Evolutionary conservation across 805 yeast genomes (phyloP).

Genomic region (Candida hungchunana): DNA sequence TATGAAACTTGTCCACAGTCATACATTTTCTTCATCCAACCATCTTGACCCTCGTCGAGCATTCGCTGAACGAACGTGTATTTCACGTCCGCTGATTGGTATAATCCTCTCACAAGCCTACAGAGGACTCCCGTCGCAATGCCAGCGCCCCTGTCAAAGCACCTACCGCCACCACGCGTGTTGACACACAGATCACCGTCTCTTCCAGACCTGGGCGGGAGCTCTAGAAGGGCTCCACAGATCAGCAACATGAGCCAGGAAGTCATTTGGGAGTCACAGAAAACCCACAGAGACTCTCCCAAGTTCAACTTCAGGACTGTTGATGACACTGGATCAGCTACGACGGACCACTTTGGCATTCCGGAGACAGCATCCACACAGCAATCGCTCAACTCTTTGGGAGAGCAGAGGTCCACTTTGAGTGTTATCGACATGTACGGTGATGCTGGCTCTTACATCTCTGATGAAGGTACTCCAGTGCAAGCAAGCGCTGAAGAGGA

Average conservation of each 20-base stretch:
- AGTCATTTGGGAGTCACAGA: neutral
- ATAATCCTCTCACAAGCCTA: no score
- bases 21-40: no score
- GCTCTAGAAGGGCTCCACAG: slow-evolving; percentile 6
- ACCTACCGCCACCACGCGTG: slow-evolving; percentile 1
- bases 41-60: no score
- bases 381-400: slow-evolving; percentile 4
- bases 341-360: slow-evolving; percentile 1
- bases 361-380: slow-evolving; percentile 1
- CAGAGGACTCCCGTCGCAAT: no score
- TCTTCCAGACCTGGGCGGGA: slow-evolving; percentile 4
- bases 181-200: slow-evolving; percentile 13
- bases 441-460: slow-evolving; percentile 19
- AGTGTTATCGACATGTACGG: slow-evolving; percentile 37
- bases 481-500: neutral
- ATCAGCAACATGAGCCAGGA: slow-evolving; percentile 1
- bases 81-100: no score
- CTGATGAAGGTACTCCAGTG: slow-evolving; percentile 2
- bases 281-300: neutral
- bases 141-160: no score
- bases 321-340: neutral
- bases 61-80: no score
- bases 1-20: no score
- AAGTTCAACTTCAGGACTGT: slow-evolving; percentile 1
- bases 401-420: slow-evolving; percentile 26